Percentiles rank a stretch among this genome's conserved stretches.
Evolutionary conservation across 352 stramenopile species (phyloP).

Genomic region (Pythium brachiatum): DNA sequence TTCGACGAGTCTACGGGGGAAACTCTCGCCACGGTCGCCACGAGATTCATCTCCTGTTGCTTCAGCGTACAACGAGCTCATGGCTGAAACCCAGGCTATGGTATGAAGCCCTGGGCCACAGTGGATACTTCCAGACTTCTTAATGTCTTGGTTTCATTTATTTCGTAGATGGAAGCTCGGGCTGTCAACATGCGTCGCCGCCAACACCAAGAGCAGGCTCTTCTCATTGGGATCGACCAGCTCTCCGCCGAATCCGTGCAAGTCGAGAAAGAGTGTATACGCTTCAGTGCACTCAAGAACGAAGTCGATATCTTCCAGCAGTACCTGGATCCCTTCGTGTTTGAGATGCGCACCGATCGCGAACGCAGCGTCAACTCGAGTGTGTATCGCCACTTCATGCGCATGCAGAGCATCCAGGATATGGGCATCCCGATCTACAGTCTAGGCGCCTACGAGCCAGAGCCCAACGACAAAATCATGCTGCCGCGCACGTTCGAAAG

Average conservation of each 20-base stretch:
- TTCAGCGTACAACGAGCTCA: conserved; percentile 48
- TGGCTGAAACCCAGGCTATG: conserved; percentile 48
- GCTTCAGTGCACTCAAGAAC: conserved; percentile 69
- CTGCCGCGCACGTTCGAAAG: conserved; percentile 39
- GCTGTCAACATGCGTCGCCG: conserved; percentile 27
- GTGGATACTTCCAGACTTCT: too few species aligned
- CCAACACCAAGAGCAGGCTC: conserved; percentile 36
- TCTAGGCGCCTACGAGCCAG: conserved; percentile 43
- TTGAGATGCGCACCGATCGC: conserved; percentile 45
- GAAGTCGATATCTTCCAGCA: conserved; percentile 83
- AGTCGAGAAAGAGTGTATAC: conserved; percentile 53
- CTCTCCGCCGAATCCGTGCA: conserved; percentile 52
- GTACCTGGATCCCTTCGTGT: conserved; percentile 64
- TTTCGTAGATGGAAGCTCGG: conserved; percentile 9
- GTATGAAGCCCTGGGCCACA: conserved; percentile 19
- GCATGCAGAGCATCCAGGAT: conserved; percentile 62
- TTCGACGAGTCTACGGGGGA: conserved; percentile 10
- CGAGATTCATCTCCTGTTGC: conserved; percentile 38
- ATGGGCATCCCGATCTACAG: conserved; percentile 80
- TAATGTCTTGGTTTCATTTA: neutral
- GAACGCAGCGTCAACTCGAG: conserved; percentile 63
- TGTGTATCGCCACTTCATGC: conserved; percentile 70
- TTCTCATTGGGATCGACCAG: conserved; percentile 56
- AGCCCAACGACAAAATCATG: conserved; percentile 52
- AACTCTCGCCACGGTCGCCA: neutral